Evolutionary conservation across 768 basidiomycete species (phyloP).

Genomic region (Suillus tomentosus): DNA sequence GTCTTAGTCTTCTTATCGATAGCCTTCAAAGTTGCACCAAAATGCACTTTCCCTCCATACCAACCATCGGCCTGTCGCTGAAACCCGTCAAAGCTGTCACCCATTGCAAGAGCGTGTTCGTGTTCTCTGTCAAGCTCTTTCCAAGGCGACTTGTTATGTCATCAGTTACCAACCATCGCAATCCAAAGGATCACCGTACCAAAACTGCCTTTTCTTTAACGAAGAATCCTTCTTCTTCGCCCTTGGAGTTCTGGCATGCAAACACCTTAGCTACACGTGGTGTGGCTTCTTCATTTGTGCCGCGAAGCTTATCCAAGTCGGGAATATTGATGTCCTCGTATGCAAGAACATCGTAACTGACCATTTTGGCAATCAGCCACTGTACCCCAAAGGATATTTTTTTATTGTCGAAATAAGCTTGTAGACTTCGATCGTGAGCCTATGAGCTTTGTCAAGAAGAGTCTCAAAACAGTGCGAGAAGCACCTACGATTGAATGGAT

Average conservation of each 20-base stretch:
- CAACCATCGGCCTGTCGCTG: conserved; percentile 41
- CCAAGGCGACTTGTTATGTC: conserved; percentile 55
- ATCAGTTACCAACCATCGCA: conserved; percentile 14
- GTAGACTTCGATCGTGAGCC: conserved; percentile 19
- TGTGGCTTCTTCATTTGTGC: conserved; percentile 35
- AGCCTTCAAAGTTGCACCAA: conserved; percentile 42
- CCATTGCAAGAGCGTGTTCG: conserved; percentile 15
- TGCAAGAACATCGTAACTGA: conserved; percentile 31
- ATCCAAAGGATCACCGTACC: conserved; percentile 21
- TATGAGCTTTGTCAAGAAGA: neutral
- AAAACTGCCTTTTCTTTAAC: conserved; percentile 17
- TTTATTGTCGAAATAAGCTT: conserved; percentile 26
- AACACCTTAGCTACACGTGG: conserved; percentile 27
- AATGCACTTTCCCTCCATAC: conserved; percentile 66
- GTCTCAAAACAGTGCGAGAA: neutral
- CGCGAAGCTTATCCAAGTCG: conserved; percentile 30
- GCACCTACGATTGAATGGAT: conserved; percentile 4
- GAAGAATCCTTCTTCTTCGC: conserved; percentile 18
- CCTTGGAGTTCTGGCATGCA: neutral
- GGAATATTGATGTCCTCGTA: conserved; percentile 35
- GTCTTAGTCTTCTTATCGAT: conserved; percentile 8
- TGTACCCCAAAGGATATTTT: conserved; percentile 48
- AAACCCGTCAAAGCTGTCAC: conserved; percentile 33
- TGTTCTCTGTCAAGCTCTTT: conserved; percentile 61
- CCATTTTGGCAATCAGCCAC: conserved; percentile 53